Conservation (phyloP, 176 grass and related monocot species). For the Hordeum marinum region DNA sequence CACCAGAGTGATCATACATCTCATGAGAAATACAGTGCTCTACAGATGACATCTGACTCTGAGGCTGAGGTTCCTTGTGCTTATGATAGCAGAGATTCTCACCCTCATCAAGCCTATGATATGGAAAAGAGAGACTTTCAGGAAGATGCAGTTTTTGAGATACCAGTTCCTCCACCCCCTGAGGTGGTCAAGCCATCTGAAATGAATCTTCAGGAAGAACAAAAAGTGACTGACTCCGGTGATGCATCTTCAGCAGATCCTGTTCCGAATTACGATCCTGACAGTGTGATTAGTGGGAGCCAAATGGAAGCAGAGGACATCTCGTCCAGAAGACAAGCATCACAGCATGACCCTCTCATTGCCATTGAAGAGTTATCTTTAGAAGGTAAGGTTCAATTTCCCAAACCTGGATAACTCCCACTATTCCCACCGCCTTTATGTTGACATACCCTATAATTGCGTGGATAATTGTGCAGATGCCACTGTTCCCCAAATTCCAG, state of each 20-base stretch:
- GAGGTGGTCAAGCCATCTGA: slow-evolving; percentile 32
- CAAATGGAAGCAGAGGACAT: slow-evolving; percentile 10
- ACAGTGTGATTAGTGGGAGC: neutral
- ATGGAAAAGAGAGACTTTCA: slow-evolving; percentile 16
- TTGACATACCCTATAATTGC: slow-evolving; percentile 15
- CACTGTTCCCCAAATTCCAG: slow-evolving; percentile 11
- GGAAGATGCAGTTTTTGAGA: slow-evolving; percentile 21
- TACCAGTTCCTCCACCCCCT: neutral
- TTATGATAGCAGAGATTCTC: slow-evolving; percentile 40
- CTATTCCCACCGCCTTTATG: neutral
- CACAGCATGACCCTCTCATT: neutral
- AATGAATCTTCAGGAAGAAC: slow-evolving; percentile 30
- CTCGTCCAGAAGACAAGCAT: neutral
- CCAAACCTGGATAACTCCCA: neutral
- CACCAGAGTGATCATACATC: slow-evolving; percentile 37
- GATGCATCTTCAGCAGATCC: slow-evolving; percentile 4
- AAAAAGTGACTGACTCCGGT: slow-evolving; percentile 11
- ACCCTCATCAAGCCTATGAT: slow-evolving; percentile 3
- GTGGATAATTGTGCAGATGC: slow-evolving; percentile 31
- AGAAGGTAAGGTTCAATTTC: slow-evolving; percentile 30
- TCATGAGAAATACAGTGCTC: slow-evolving; percentile 41
- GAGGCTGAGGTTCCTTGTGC: slow-evolving; percentile 40
- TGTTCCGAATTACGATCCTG: slow-evolving; percentile 14
- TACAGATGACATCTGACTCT: slow-evolving; percentile 66
- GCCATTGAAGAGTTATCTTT: slow-evolving; percentile 4